These are phyloP conservation scores for Candida mattraensis DNA, from an alignment of 805 yeast genomes.

Conservation along the genomic window DNA sequence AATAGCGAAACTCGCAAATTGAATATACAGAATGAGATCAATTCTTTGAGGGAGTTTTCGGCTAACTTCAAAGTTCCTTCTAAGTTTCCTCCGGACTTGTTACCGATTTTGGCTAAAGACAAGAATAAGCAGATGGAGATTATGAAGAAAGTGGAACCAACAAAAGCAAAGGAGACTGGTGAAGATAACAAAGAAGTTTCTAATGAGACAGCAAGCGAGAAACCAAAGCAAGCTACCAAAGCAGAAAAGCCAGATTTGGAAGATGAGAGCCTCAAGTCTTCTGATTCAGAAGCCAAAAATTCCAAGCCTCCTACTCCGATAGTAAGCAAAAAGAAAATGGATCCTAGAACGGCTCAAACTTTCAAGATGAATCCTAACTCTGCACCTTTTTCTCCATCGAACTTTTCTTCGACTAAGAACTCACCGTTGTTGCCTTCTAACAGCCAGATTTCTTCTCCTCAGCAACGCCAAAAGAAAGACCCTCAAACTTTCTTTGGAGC, in stretches of 20 bases:
- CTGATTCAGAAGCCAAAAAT: slow-evolving; percentile 1
- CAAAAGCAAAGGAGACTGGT: slow-evolving; percentile 8
- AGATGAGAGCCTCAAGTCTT: slow-evolving; percentile 6
- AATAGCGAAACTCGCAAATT: slow-evolving; percentile 41
- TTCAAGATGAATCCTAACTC: slow-evolving; percentile 73
- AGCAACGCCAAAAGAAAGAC: slow-evolving; percentile 22
- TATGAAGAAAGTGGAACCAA: slow-evolving; percentile 30
- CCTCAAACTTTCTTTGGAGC: slow-evolving; percentile 39
- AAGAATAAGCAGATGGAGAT: slow-evolving; percentile 65
- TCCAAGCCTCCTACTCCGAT: slow-evolving; percentile 17
- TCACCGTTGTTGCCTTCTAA: slow-evolving; percentile 18
- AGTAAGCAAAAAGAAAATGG: slow-evolving; percentile 47
- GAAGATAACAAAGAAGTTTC: slow-evolving; percentile 1
- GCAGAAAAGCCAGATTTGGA: too few species aligned
- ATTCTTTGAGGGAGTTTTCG: slow-evolving; percentile 73
- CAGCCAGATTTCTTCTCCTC: slow-evolving; percentile 12
- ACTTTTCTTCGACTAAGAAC: slow-evolving; percentile 17
- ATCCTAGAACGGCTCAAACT: slow-evolving; percentile 52
- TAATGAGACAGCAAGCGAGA: slow-evolving; percentile 5
- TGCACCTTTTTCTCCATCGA: slow-evolving; percentile 58
- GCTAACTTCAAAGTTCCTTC: slow-evolving; percentile 67
- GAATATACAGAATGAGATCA: slow-evolving; percentile 61
- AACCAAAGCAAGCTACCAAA: neutral
- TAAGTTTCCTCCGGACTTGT: slow-evolving; percentile 55
- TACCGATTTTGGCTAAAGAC: slow-evolving; percentile 71